Evolutionary conservation across 2,329 filamentous ascomycete species (phyloP).

Genomic region (Endoconidiophora laricicola): DNA sequence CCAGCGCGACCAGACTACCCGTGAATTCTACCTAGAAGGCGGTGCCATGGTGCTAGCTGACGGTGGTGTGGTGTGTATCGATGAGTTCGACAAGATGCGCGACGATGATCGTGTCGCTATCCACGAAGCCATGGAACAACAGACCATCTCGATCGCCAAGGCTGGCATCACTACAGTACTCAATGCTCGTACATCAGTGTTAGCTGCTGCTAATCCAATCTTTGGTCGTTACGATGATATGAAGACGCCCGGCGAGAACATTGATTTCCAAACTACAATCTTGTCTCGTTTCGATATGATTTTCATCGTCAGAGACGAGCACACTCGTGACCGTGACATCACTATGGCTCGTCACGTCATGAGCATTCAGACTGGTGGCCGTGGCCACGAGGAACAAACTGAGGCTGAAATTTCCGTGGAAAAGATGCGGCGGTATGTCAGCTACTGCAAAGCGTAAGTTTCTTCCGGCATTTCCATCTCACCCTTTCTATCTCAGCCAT

Average conservation of each 20-base stretch:
- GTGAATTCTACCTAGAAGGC: constrained; percentile 95
- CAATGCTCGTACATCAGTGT: constrained; percentile 84
- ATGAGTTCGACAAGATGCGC: constrained; percentile 99
- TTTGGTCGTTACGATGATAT: constrained; percentile 97
- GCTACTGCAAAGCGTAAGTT: constrained; percentile 82
- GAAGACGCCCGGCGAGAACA: constrained; percentile 94
- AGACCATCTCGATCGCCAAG: constrained; percentile 97
- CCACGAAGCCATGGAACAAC: constrained; percentile 99
- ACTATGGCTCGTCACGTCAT: constrained; percentile 94
- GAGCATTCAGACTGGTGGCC: constrained; percentile 86
- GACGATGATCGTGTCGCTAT: constrained; percentile 96
- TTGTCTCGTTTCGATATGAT: constrained; percentile 99
- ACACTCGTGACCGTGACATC: constrained; percentile 78
- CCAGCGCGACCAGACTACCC: constrained; percentile 75
- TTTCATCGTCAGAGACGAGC: constrained; percentile 93
- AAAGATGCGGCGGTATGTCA: constrained; percentile 94
- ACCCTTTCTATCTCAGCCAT: background rate
- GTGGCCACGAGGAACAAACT: constrained; percentile 52
- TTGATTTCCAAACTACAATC: constrained; percentile 98
- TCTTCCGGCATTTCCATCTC: constrained; percentile 18
- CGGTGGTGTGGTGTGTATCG: constrained; percentile 92
- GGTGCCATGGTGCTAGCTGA: constrained; percentile 98
- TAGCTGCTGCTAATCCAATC: constrained; percentile 92
- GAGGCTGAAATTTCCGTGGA: constrained; percentile 87
- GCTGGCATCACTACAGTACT: constrained; percentile 96